These are phyloP conservation scores for Candida smagusa DNA, from an alignment of 1,139 yeast genomes.

Conservation along the genomic window DNA sequence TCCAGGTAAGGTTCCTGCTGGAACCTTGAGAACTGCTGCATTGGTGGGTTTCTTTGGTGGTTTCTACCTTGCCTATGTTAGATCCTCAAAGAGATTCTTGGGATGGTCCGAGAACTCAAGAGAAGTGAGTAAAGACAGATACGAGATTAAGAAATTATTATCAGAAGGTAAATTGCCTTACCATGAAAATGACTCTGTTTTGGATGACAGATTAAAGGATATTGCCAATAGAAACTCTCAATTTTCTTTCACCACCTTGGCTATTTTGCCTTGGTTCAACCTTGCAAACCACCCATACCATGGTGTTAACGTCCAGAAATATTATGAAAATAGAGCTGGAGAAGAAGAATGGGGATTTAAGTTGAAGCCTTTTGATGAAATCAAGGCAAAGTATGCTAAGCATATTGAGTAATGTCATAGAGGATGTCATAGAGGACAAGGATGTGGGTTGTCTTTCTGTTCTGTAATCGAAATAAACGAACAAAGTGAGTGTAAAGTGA, in stretches of 20 bases:
- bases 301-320: slow-evolving; percentile 69
- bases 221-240: slow-evolving; percentile 79
- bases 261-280: slow-evolving; percentile 81
- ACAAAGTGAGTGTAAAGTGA: neutral
- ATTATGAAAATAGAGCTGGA: slow-evolving; percentile 62
- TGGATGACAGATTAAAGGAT: slow-evolving; percentile 72
- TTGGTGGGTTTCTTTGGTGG: slow-evolving; percentile 70
- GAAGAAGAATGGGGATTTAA: slow-evolving; percentile 50
- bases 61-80: slow-evolving; percentile 62
- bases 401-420: slow-evolving; percentile 20
- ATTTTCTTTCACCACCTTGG: slow-evolving; percentile 60
- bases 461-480: too few relatives aligned
- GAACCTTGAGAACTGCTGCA: slow-evolving; percentile 57
- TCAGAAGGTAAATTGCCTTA: slow-evolving; percentile 69
- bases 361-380: slow-evolving; percentile 46
- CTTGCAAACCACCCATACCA: slow-evolving; percentile 80
- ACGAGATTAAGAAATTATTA: slow-evolving; percentile 66
- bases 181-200: slow-evolving; percentile 52
- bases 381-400: slow-evolving; percentile 41
- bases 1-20: slow-evolving; percentile 51
- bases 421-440: too few relatives aligned
- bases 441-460: too few relatives aligned
- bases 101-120: slow-evolving; percentile 73
- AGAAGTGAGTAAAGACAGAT: slow-evolving; percentile 73
- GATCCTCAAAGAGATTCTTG: slow-evolving; percentile 70